These are phyloP conservation scores for Pseudogymnoascus sp. DNA, from an alignment of 2,329 filamentous ascomycete genomes.

Conservation along the genomic window DNA sequence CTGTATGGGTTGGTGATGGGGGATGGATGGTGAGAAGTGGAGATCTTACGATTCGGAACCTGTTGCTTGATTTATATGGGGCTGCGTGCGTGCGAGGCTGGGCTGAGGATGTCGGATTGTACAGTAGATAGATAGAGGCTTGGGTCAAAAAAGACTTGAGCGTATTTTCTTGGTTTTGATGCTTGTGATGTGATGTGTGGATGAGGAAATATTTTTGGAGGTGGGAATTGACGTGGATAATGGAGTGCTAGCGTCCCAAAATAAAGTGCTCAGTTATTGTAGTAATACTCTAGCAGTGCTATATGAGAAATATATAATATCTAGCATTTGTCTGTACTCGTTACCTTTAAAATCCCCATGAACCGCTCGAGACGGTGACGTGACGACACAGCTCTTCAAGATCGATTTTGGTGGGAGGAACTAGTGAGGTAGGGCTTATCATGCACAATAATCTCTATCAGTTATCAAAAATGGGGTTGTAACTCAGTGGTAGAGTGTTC, in stretches of 20 bases:
- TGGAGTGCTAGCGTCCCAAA: not conserved
- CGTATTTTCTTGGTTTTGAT: not conserved
- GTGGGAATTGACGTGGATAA: not conserved
- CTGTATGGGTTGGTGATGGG: not conserved
- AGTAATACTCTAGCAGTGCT: not conserved
- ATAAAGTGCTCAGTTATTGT: not conserved
- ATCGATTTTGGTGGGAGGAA: not conserved
- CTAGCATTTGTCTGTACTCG: not conserved
- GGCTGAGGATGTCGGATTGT: slow-evolving; percentile 5
- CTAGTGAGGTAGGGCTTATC: not conserved
- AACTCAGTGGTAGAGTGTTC: slow-evolving; percentile 11
- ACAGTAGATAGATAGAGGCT: slow-evolving; percentile 4
- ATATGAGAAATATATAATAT: not conserved
- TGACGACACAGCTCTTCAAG: not conserved
- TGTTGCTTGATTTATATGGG: slow-evolving; percentile 4
- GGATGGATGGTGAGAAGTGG: slow-evolving; percentile 4
- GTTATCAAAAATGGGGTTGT: slow-evolving; percentile 8
- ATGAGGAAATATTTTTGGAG: not conserved
- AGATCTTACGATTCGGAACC: slow-evolving; percentile 5
- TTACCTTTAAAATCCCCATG: not conserved
- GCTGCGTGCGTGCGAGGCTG: not conserved
- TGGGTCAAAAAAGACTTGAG: slow-evolving; percentile 1
- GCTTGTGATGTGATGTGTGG: not conserved
- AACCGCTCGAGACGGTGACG: not conserved
- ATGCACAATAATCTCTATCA: not conserved